Evolutionary conservation across 1,284 basidiomycete genomes (phyloP).

Genomic region (Xerocomus nothofagi): DNA sequence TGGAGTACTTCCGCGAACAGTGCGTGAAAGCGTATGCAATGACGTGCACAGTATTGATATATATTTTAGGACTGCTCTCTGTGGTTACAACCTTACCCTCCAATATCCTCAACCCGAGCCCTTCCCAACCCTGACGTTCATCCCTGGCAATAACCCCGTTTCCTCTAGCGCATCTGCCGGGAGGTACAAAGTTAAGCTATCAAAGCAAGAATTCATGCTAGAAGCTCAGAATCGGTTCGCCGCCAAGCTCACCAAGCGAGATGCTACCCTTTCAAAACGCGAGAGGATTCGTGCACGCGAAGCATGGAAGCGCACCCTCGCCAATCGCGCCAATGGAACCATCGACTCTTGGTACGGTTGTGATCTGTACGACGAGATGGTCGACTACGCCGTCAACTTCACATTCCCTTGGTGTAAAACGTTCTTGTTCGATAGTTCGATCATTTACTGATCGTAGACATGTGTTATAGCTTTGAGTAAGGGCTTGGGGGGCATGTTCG

Average conservation of each 20-base stretch:
- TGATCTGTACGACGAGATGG: conserved; percentile 49
- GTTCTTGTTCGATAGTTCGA: not conserved
- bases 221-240: conserved; percentile 26
- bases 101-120: conserved; percentile 64
- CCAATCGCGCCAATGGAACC: conserved; percentile 45
- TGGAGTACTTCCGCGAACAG: conserved; percentile 68
- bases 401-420: conserved; percentile 65
- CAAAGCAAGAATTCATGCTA: conserved; percentile 19
- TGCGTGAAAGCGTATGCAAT: conserved; percentile 35
- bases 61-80: conserved; percentile 51
- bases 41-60: not conserved
- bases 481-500: conserved; percentile 40
- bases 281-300: conserved; percentile 26
- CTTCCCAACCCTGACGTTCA: conserved; percentile 49
- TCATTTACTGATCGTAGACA: conserved; percentile 2
- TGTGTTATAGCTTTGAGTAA: conserved; percentile 37
- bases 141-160: conserved; percentile 24
- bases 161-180: conserved; percentile 32
- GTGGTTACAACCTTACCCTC: conserved; percentile 65
- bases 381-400: conserved; percentile 62
- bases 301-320: conserved; percentile 47
- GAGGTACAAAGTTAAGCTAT: conserved; percentile 17
- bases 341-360: conserved; percentile 65
- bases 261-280: conserved; percentile 14
- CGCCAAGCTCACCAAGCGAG: conserved; percentile 19